phyloP scores from a whole-genome alignment of 2,329 filamentous ascomycete genomes.

The Phialocephala sp. region DNA sequence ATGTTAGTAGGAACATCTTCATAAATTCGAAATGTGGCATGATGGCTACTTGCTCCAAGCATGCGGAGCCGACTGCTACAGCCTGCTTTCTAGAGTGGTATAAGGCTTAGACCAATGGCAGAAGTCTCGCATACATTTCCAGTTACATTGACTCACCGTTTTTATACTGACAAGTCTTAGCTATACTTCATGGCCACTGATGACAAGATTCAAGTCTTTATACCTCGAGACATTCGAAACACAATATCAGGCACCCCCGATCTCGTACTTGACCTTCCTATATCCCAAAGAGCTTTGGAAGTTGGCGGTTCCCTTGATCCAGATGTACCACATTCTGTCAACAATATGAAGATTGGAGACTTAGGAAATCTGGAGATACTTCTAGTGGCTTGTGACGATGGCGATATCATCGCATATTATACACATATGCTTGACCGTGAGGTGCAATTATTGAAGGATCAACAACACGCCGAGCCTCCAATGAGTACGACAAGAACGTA shows the following conservation, averaged over 20 bases:
- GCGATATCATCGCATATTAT: constrained; percentile 75
- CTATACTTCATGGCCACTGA: constrained; percentile 67
- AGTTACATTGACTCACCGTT: not conserved
- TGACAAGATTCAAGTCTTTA: constrained; percentile 62
- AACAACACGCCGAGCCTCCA: constrained; percentile 38
- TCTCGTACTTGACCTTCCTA: constrained; percentile 54
- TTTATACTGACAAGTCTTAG: constrained; percentile 40
- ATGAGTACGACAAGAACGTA: constrained; percentile 29
- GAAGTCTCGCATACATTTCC: not conserved
- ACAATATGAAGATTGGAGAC: constrained; percentile 71
- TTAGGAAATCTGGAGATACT: constrained; percentile 74
- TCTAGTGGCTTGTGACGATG: constrained; percentile 72
- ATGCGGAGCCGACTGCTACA: not conserved
- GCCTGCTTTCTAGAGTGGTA: not conserved
- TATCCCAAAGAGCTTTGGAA: constrained; percentile 47
- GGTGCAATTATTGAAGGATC: constrained; percentile 11
- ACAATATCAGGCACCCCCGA: constrained; percentile 55
- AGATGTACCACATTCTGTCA: constrained; percentile 64
- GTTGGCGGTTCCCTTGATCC: constrained; percentile 60
- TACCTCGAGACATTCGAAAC: constrained; percentile 54
- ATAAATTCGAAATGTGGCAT: not conserved
- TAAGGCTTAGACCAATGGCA: not conserved
- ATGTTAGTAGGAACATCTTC: not conserved
- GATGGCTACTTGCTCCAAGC: not conserved
- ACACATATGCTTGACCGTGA: constrained; percentile 45